Evolutionary conservation across 305 asterid genomes (phyloP).

Genomic region (Nicotiana rustica): DNA sequence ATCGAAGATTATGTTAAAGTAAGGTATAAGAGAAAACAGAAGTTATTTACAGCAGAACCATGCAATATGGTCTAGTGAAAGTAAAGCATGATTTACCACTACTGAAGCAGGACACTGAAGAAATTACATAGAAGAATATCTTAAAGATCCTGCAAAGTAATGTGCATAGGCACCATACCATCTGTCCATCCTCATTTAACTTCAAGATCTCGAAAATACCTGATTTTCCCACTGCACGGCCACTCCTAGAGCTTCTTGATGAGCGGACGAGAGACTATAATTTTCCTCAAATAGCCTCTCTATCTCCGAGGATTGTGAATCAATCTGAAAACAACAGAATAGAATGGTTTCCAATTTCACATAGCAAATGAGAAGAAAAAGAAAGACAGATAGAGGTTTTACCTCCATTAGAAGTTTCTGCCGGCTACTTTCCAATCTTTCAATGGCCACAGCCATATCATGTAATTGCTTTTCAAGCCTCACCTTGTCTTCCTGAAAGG

Average conservation of each 20-base stretch:
- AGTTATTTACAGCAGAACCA: not conserved
- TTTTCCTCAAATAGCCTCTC: constrained; percentile 93
- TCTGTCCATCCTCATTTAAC: constrained; percentile 24
- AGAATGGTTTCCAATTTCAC: constrained; percentile 42
- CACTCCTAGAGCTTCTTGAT: constrained; percentile 78
- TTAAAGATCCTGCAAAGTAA: constrained; percentile 25
- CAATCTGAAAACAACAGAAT: constrained; percentile 63
- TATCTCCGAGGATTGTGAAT: constrained; percentile 97
- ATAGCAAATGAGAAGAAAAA: constrained; percentile 30
- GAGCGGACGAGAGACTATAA: constrained; percentile 74
- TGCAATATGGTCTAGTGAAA: no score
- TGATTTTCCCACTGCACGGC: constrained; percentile 88
- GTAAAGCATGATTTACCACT: not conserved
- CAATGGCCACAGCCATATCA: constrained; percentile 94
- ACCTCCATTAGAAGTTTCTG: constrained; percentile 94
- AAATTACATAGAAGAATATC: constrained; percentile 27
- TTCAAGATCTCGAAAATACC: constrained; percentile 51
- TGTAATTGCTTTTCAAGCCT: constrained; percentile 92
- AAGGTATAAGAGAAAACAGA: constrained; percentile 6
- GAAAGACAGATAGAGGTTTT: constrained; percentile 24
- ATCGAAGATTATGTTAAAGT: not conserved
- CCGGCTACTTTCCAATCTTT: constrained; percentile 89
- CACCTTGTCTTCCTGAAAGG: constrained; percentile 79
- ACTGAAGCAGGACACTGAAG: not conserved
- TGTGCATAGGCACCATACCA: constrained; percentile 31